Percentiles rank a stretch among this genome's conserved stretches.
Conservation (phyloP, 2,329 filamentous ascomycete species). For the Beauveria scarabaeidicola region DNA sequence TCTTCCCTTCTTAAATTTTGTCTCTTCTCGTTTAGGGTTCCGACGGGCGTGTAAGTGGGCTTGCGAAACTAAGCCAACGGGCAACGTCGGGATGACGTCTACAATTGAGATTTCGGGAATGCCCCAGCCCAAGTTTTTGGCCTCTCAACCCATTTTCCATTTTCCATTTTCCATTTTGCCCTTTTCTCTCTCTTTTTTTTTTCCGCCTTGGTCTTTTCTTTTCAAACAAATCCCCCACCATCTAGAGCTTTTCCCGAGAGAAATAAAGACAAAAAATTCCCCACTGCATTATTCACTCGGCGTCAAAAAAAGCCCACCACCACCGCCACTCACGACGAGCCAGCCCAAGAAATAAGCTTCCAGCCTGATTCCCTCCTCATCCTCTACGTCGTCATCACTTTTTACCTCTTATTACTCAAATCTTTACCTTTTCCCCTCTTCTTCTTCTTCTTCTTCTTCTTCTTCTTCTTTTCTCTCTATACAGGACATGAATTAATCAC, state of each 20-base stretch:
- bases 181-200: neutral
- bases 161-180: too few relatives aligned
- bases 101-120: neutral
- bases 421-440: neutral
- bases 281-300: neutral
- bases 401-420: neutral
- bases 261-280: neutral
- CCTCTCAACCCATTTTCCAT: neutral
- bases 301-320: neutral
- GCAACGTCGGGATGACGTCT: conserved; percentile 7
- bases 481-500: neutral
- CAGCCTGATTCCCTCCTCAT: neutral
- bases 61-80: neutral
- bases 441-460: neutral
- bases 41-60: neutral
- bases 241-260: too few relatives aligned
- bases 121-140: neutral
- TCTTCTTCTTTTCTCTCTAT: neutral
- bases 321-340: neutral
- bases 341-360: neutral
- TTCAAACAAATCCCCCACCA: too few relatives aligned
- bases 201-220: neutral
- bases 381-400: neutral
- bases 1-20: neutral
- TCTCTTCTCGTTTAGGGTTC: neutral